Evolutionary conservation across 805 yeast genomes (phyloP), one percentile per base, ranked within the genome.

Genomic region (Candida ulmi): DNA sequence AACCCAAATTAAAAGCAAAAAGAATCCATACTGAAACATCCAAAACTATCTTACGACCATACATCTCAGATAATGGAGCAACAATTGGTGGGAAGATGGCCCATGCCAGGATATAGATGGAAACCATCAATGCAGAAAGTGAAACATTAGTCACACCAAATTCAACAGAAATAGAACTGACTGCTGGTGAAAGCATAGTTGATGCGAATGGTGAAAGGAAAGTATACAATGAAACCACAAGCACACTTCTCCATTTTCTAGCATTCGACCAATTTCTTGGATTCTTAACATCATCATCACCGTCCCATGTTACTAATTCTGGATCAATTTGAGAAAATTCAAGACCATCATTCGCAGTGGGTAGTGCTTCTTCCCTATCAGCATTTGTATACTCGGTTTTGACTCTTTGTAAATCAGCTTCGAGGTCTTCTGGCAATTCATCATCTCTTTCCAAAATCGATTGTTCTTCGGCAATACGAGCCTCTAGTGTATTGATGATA

Each of bases 241-340:
- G 50, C 4, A 76, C 67, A 36, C 72, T 67, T 13, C 54, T 42
- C 51, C 69, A 57, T 50, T 80, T 79, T 33, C 62, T 51, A 3
- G 39, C 15, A 1, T 38, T 19, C 1, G 69, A 23, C 86, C 86
- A 81, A 55, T 81, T 81, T 42, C 83, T 61, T n/a, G 88, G 87
- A 52, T 76, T 71, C 12, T 59, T 61, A 0, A 80, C 78, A 51
- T 81, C 88, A 38, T 74, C 70, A 15, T 67, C 69, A 3, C 80
- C 78, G 25, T 78, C 76, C 86, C 86, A 81, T 2, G 84, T 72
- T 11, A 81, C 78, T 35, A 81, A 61, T 49, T 81, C 85, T 0
- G 85, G 86, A 49, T 81, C 86, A 9, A 76, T 58, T 5, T 57
- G 54, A 25, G 62, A 61, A 52, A 72, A 78, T 50, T 79, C 83